Conservation (phyloP, 2,329 filamentous ascomycete species). For the Sclerotinia nivalis region DNA sequence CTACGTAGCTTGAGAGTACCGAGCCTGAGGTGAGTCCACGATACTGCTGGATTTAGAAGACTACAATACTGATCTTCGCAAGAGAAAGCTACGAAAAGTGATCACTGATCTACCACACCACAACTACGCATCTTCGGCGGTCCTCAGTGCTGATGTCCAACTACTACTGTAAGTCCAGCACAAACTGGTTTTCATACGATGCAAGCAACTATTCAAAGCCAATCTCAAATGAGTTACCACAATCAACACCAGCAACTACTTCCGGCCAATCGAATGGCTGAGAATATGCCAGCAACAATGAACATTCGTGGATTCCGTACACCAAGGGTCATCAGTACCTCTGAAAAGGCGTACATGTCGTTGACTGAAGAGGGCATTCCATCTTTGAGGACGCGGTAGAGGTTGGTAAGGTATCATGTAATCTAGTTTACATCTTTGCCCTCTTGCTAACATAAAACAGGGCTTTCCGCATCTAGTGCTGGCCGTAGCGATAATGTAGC, state of each 20-base stretch:
- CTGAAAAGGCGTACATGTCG: no score
- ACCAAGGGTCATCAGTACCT: no score
- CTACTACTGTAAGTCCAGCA: not conserved
- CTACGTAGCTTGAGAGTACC: not conserved
- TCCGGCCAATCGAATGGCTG: no score
- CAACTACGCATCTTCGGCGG: not conserved
- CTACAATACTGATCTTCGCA: not conserved
- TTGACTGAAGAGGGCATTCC: not conserved
- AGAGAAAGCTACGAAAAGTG: not conserved
- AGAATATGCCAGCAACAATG: no score
- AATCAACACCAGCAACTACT: not conserved
- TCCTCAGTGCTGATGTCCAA: not conserved
- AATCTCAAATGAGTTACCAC: not conserved
- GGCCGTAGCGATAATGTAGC: not conserved
- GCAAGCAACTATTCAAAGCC: not conserved
- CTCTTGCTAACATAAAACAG: not conserved
- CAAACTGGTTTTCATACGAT: not conserved
- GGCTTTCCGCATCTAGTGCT: not conserved
- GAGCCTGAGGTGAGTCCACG: not conserved
- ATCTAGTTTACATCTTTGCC: not conserved
- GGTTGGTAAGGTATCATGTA: not conserved
- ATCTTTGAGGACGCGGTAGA: not conserved
- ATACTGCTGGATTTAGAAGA: not conserved
- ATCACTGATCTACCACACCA: not conserved
- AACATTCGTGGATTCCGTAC: no score